Base-by-base conservation (phyloP, 1,284 basidiomycete genomes). In the Pyrrhoderma lamaoense region DNA sequence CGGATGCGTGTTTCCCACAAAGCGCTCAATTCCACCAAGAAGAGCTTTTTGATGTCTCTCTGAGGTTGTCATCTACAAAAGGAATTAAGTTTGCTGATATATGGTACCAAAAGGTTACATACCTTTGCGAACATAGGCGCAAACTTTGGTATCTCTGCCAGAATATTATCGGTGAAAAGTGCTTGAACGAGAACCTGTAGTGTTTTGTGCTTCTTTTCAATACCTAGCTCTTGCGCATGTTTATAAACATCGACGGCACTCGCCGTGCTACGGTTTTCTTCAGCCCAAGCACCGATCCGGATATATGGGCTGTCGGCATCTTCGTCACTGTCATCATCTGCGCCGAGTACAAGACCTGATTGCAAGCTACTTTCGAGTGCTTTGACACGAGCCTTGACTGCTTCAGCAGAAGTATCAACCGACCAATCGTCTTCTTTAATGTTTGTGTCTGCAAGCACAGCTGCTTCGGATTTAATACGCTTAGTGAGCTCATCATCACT, bases 1-100 rank as follows among this genome's bases (percentile, higher is more conserved):
- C 13, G 85, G 83, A 61, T 87, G 67, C 19, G 75, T 68, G 49
- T 86, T 67, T 42, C 89, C 93, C 48, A 89, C 78, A 55, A 93
- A 74, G 18, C 87, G 84, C 65, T 96, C 93, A 48, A 95, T 69
- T 44, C 93, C 93, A 39, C 93, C 95, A 5, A 98, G 77, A 38
- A 98, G 73, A 1, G 93, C 76, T 70, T 98, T 99, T 69, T 97
- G 93, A 64, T 96, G 92, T 68, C 94, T 97, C 74, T 98, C 95
- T 1, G 82, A 81, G 0, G 80, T 82, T 36, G 83, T 76, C 74
- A 87, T 75, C 84, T 87, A 52, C 11, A 45, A 31, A 16, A 8
- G 43, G 8, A 25, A 39, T 18, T 13, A 56, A 36, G 34, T 11
- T 47, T n/a, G 19, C 18, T 35, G 8, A 47, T 44, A 18, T 14